Evolutionary conservation across 345 rosid species (phyloP), one percentile per base, ranked within the genome.

Genomic region (Melastoma malabathricum): DNA sequence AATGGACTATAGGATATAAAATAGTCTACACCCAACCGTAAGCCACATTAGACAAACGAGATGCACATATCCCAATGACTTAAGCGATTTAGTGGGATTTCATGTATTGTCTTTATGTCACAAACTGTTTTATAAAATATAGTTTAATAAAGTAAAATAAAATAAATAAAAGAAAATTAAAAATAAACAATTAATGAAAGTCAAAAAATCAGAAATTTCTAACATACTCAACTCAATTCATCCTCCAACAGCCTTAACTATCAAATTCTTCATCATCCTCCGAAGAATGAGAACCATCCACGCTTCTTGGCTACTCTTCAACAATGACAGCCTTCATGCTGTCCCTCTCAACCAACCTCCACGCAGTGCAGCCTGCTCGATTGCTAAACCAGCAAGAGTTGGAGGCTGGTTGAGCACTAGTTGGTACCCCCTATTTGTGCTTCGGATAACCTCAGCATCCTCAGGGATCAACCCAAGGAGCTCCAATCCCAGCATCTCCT

Each of bases 331-430:
- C 96, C 68, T 78, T 72, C 98, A 90, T 90, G 44, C 85, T 86
- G 65, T 90, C 96, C 73, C 84, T 94, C 77, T 90, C 94, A 14
- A 90, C 96, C 23, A 90, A 86, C 64, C 98, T 79, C 98, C 98
- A 90, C 3, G 96, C 98, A 3, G 98, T 3, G 96, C 98, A 3
- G 98, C 96, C 73, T 90, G 98, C 78, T 90, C 96, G 8, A 90
- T 84, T 0, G 98, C 96, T 79, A 90, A 56, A 16, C 96, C 98
- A 3, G 94, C 98, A 70, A 90, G 64, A 6, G 98, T 84, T 0
- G 96, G 98, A 0, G 98, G 98, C 72, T 77, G 78, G 56, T 86
- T 86, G 72, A 90, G 54, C 39, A 90, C 98, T 34, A 90, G 77
- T 0, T 96, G 96, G 47, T 82, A 82, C 38, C 98, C 98, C 60